These are phyloP conservation scores for Candida ficus DNA, from an alignment of 805 yeast species.

Conservation along the genomic window DNA sequence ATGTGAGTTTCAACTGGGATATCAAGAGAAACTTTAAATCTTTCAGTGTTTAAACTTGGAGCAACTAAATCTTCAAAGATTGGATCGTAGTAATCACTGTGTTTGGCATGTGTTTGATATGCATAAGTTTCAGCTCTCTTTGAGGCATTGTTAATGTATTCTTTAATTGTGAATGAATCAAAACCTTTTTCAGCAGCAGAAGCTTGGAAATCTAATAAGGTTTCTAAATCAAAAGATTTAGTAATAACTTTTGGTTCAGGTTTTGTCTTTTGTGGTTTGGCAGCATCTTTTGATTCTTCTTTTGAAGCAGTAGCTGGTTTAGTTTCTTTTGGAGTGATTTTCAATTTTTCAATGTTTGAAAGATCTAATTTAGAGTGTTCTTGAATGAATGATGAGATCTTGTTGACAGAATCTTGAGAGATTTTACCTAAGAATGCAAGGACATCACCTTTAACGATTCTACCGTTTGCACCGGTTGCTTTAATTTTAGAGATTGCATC, in stretches of 20 bases:
- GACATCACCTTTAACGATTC: conserved; percentile 87
- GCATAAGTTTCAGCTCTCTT: conserved; percentile 41
- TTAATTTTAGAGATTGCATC: conserved; percentile 69
- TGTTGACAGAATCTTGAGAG: conserved; percentile 45
- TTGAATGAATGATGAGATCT: conserved; percentile 52
- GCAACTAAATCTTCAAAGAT: conserved; percentile 54
- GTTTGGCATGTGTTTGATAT: conserved; percentile 30
- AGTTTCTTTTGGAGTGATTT: conserved; percentile 26
- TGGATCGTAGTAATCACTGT: conserved; percentile 51
- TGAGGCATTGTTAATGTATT: conserved; percentile 39
- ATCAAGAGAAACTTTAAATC: conserved; percentile 36
- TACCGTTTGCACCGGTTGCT: conserved; percentile 88
- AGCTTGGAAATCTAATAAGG: conserved; percentile 25
- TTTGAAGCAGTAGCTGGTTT: conserved; percentile 14
- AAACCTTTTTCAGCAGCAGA: conserved; percentile 25
- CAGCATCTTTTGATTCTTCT: conserved; percentile 15
- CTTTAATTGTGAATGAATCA: conserved; percentile 17
- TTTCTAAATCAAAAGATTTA: conserved; percentile 26
- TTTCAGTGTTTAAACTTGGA: conserved; percentile 35
- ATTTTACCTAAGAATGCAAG: conserved; percentile 77
- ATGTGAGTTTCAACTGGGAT: conserved; percentile 22
- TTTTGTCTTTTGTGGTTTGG: conserved; percentile 13
- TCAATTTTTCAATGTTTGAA: conserved; percentile 48
- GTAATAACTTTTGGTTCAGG: conserved; percentile 31
- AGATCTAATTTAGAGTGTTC: conserved; percentile 63